Conservation (phyloP, 148 eudicot genomes). For the Vaccinium macrocarpon region DNA sequence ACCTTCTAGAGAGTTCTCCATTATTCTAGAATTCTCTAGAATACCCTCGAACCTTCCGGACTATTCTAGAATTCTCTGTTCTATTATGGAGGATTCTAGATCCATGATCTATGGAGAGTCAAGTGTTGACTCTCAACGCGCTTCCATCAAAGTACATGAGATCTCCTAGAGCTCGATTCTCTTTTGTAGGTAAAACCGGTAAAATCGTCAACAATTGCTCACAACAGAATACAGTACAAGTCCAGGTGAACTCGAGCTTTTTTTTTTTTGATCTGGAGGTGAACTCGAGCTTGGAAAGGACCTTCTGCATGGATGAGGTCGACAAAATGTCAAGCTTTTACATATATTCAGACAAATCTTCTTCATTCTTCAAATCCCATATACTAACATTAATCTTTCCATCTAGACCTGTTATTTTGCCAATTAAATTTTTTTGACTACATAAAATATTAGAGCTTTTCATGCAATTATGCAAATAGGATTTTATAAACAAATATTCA, state of each 20-base stretch:
- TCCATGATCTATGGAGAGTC: too few species aligned
- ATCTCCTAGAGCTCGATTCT: too few species aligned
- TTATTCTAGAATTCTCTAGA: too few species aligned
- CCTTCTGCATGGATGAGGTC: not conserved
- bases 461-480: not conserved
- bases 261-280: too few species aligned
- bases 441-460: not conserved
- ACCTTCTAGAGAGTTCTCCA: too few species aligned
- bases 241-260: constrained; percentile 7
- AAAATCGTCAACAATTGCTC: constrained; percentile 10
- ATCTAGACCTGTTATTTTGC: constrained; percentile 59
- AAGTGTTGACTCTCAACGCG: too few species aligned
- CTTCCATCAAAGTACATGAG: too few species aligned
- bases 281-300: constrained; percentile 10
- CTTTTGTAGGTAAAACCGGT: too few species aligned
- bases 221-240: not conserved
- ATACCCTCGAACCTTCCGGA: too few species aligned
- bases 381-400: constrained; percentile 57
- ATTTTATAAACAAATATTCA: not conserved
- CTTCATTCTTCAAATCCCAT: constrained; percentile 74
- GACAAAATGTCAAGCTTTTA: constrained; percentile 8
- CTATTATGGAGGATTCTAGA: too few species aligned
- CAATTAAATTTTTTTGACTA: too few species aligned
- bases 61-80: too few species aligned
- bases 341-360: constrained; percentile 55